A percentile compares a stretch with the other conserved stretches of the same genome.
phyloP scores from a whole-genome alignment of 2,329 filamentous ascomycete genomes.

The Aspergillus glaucus region DNA sequence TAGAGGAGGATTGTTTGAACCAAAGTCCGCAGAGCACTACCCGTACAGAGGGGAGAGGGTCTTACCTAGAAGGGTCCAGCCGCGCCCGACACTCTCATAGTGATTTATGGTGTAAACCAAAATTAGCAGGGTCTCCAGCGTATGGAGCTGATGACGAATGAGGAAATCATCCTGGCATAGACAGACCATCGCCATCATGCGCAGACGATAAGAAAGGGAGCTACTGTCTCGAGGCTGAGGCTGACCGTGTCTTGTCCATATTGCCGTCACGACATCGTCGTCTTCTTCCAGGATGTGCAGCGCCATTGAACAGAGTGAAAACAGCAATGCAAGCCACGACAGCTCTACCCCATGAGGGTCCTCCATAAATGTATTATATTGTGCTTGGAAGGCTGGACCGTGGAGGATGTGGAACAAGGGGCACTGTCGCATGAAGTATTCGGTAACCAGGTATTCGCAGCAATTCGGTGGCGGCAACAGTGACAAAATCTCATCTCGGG shows the following conservation, averaged over 20 bases:
- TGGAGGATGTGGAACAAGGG: conserved; percentile 23
- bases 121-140: conserved; percentile 24
- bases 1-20: too few species aligned
- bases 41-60: too few species aligned
- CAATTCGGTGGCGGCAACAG: conserved; percentile 6
- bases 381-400: conserved; percentile 20
- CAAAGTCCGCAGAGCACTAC: too few species aligned
- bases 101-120: conserved; percentile 24
- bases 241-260: conserved; percentile 5
- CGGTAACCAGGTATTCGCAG: conserved; percentile 12
- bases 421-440: conserved; percentile 9
- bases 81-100: conserved; percentile 16
- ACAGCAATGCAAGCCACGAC: conserved; percentile 24
- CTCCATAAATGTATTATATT: conserved; percentile 16
- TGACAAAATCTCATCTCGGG: conserved; percentile 5
- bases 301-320: conserved; percentile 18
- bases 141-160: conserved; percentile 21
- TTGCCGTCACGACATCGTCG: conserved; percentile 13
- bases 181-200: conserved; percentile 19
- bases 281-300: conserved; percentile 17
- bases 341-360: conserved; percentile 13
- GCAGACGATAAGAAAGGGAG: not conserved
- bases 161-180: conserved; percentile 24
- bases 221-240: not conserved
- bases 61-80: conserved; percentile 21